Base-by-base conservation (phyloP, 2,329 filamentous ascomycete genomes). In the Leptographium wingfieldii region DNA sequence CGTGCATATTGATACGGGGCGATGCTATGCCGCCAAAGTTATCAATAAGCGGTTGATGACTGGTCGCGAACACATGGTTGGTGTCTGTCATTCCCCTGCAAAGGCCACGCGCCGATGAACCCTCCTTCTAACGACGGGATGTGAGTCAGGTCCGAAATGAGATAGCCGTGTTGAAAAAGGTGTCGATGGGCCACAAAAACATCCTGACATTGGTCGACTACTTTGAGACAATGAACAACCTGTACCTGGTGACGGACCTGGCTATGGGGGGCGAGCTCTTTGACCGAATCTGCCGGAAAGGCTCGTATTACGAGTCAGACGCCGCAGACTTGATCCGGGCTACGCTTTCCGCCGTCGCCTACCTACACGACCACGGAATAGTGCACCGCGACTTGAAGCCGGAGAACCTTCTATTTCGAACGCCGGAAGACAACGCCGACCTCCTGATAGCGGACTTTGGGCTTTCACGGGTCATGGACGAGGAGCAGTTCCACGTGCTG, bases 11-110 rank as follows among this genome's bases (percentile, higher is more conserved):
- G 92, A 97, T 68, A 97, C 94, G 0, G 92, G 92, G 54, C 85
- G 92, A 66, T 97, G 96, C 75, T 99, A 97, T 85, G 94, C 94
- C 33, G 92, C 94, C 63, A 99, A 99, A 73, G 94, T 99, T 64
- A 99, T 99, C 75, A 99, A 99, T 77, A 99, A 99, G 80, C 82
- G 92, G 61, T 78, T 99, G 66, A 99, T 99, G 94, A 89, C 91
- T 7, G 94, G 94, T 40, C 83, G 94, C 66, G 94, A 99, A 76
- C 94, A 97, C 73, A 99, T 99, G 94, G 94, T 96, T 70, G 63
- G 75, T 68, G 16, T 40, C 33, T 19, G 14, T 31, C 43, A 19
- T 35, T 14, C 11, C 27, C 22, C 27, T 38, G 29, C 9, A 35
- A 46, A 46, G 1, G 9, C 46, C 10, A 19, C 6, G 7, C 38